phyloP scores from a whole-genome alignment of 345 rosid species.

The Brassica carinata region DNA sequence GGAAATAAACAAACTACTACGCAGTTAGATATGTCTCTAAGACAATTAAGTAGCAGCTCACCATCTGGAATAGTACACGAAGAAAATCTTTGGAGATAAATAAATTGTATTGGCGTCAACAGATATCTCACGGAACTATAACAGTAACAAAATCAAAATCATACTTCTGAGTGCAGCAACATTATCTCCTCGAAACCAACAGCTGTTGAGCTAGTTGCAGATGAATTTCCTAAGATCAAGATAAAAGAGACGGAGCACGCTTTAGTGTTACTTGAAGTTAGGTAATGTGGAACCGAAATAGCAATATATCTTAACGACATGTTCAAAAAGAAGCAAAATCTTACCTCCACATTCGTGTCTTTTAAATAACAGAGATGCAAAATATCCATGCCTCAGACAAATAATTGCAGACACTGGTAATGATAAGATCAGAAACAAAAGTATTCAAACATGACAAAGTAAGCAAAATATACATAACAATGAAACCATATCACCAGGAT shows the following conservation, averaged over 20 bases:
- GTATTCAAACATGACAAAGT: neutral
- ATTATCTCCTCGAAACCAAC: slow-evolving; percentile 91
- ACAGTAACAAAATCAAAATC: slow-evolving; percentile 40
- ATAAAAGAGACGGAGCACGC: slow-evolving; percentile 23
- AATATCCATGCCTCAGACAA: slow-evolving; percentile 63
- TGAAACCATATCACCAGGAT: no score
- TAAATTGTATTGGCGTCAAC: neutral
- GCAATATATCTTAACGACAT: neutral
- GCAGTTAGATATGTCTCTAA: neutral
- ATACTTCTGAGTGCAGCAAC: slow-evolving; percentile 95
- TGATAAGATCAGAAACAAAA: neutral
- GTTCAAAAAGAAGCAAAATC: slow-evolving; percentile 6
- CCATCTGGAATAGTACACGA: slow-evolving; percentile 48
- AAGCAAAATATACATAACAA: no score
- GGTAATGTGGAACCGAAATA: neutral
- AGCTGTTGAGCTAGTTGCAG: slow-evolving; percentile 53
- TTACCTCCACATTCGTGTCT: slow-evolving; percentile 48
- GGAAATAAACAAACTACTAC: neutral
- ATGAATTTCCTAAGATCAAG: slow-evolving; percentile 33
- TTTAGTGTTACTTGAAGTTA: neutral
- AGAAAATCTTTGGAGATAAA: slow-evolving; percentile 20
- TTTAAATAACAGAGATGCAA: slow-evolving; percentile 61
- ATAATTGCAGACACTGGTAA: neutral
- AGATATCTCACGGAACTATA: slow-evolving; percentile 27
- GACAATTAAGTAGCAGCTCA: slow-evolving; percentile 38